Evolutionary conservation across 345 rosid species (phyloP).

Genomic region (Rhizophora mangle): DNA sequence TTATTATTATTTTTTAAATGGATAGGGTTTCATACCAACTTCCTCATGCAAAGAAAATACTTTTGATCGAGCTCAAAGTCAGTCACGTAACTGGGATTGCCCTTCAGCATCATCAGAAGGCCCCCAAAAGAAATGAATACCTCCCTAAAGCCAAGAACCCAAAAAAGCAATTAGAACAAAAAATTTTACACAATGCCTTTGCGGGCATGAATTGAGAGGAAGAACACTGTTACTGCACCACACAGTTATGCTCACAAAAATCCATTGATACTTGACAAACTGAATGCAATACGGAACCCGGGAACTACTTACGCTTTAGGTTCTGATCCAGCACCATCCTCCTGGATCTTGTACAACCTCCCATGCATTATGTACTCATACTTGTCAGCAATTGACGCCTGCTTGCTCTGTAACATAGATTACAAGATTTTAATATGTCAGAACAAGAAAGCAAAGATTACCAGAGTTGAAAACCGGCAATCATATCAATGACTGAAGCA

Average conservation of each 20-base stretch:
- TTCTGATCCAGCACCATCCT: constrained; percentile 21
- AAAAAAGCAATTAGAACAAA: not conserved
- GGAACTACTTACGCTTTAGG: constrained; percentile 12
- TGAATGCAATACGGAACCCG: no score
- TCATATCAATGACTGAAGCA: no score
- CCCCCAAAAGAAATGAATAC: constrained; percentile 27
- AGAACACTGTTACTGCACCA: no score
- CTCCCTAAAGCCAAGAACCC: constrained; percentile 12
- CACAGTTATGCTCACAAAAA: no score
- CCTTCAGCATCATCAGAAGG: constrained; percentile 27
- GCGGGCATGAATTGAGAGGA: no score
- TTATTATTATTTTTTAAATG: no score
- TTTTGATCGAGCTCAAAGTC: constrained; percentile 23
- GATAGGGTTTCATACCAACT: constrained; percentile 1
- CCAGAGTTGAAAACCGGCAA: constrained; percentile 3
- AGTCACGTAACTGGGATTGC: constrained; percentile 14
- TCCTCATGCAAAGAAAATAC: constrained; percentile 25
- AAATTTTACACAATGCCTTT: no score
- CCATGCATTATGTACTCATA: constrained; percentile 27
- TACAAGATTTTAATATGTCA: no score
- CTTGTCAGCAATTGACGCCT: constrained; percentile 20
- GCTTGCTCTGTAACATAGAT: constrained; percentile 7
- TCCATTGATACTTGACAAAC: no score
- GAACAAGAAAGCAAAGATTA: not conserved
- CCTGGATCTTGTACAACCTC: constrained; percentile 19